Evolutionary conservation across 2,329 filamentous ascomycete species (phyloP).

Genomic region (Colletotrichum theobromicola): DNA sequence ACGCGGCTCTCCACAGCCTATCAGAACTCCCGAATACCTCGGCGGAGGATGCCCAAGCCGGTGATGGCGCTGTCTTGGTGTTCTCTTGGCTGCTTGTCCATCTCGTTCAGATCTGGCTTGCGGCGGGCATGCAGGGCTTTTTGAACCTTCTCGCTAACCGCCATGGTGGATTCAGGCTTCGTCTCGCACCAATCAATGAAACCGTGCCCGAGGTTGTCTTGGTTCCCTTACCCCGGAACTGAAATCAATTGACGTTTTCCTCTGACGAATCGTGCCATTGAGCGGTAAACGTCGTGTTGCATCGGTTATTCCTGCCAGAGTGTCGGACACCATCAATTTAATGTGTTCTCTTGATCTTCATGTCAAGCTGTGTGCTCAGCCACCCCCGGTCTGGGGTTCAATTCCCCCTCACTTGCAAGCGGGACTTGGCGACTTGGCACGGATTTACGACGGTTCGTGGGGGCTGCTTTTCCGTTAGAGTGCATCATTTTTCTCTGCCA

Average conservation of each 20-base stretch:
- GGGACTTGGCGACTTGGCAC: conserved; percentile 5
- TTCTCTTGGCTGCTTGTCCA: conserved; percentile 4
- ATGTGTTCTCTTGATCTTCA: neutral
- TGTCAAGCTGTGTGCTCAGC: conserved; percentile 1
- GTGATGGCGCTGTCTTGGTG: neutral
- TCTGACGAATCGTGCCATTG: neutral
- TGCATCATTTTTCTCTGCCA: neutral
- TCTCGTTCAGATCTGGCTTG: neutral
- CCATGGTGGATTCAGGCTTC: neutral
- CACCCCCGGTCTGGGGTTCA: conserved; percentile 1
- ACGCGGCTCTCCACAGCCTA: conserved; percentile 4
- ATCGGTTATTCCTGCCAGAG: conserved; percentile 11
- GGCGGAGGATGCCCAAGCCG: neutral
- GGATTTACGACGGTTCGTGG: neutral
- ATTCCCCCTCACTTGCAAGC: neutral
- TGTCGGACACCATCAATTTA: neutral
- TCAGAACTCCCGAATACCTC: neutral
- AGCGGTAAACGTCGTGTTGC: neutral
- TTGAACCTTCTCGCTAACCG: neutral
- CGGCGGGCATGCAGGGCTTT: neutral
- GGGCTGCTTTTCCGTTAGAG: neutral
- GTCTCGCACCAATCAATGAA: neutral
- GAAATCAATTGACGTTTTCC: neutral
- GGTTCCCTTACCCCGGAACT: neutral
- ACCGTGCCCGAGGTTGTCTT: neutral